Base-by-base conservation (phyloP, 2,329 filamentous ascomycete genomes). In the Fusarium sp. region DNA sequence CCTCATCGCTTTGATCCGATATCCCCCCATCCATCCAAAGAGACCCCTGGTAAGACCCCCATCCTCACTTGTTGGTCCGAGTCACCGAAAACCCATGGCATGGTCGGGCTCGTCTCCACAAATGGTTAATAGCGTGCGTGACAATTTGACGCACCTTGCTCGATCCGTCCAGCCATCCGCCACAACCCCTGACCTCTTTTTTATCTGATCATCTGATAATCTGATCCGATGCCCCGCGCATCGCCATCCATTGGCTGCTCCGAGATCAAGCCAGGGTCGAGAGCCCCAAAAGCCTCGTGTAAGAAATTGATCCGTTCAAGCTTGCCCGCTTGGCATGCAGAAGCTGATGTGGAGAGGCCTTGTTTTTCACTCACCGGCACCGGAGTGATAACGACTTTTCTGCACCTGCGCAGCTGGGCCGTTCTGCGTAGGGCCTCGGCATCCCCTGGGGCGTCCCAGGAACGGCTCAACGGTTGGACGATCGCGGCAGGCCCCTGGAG, bases 171-270 rank as follows among this genome's bases (percentile, higher is more conserved):
- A 22, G 31, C n/a, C 22, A 50, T 31, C 57, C 38, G 57, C 57
- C 57, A 33, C 13, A 10, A 60, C 18, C 35, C 57, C 35, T 31
- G 27, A 18, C 20, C 27, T 25, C 5, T 61, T 47, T 50, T 47
- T 62, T 62, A 62, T 62, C 59, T 62, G 59, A 62, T 62, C 59
- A 62, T 62, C 59, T 62, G 59, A 62, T 62, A 50, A 62, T 62
- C 59, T 62, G 59, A 47, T 62, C 27, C 59, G 40, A 62, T 62
- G 59, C 59, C 40, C 59, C 59, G 29, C 59, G 59, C 59, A 47
- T 31, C n/a, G 18, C 40, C 59, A 62, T 13, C 59, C 20, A 50
- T 62, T 50, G 59, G 59, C 25, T 20, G 5, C n/a, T 42, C 27
- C 25, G 9, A 31, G 47, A 52, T 52, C 47, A 52, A 52, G 52